phyloP scores from a whole-genome alignment of 768 basidiomycete genomes.

The Rhizopogon roseolus region DNA sequence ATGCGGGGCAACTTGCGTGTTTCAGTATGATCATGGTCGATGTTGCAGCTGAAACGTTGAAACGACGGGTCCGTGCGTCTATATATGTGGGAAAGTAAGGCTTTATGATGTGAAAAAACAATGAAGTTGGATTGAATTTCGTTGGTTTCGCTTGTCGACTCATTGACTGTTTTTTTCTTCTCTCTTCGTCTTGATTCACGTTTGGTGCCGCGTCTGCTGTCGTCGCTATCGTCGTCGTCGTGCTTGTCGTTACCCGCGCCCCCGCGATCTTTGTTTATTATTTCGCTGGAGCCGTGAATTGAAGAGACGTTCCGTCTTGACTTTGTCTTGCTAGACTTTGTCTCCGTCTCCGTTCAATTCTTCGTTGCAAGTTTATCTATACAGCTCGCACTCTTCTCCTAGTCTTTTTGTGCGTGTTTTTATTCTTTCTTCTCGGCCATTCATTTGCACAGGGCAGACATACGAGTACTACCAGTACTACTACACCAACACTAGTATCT shows the following conservation, averaged over 20 bases:
- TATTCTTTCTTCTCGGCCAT: neutral
- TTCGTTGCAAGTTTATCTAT: conserved; percentile 3
- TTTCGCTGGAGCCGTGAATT: neutral
- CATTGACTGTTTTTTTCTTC: neutral
- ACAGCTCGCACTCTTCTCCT: neutral
- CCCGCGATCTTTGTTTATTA: conserved; percentile 3
- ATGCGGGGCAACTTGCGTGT: no score
- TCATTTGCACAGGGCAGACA: conserved; percentile 1
- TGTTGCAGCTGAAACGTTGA: neutral
- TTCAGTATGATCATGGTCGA: neutral
- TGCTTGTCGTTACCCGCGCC: neutral
- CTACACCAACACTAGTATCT: neutral
- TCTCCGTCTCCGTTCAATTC: neutral
- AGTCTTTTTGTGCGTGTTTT: conserved; percentile 2
- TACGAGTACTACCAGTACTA: conserved; percentile 2
- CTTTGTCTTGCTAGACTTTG: neutral
- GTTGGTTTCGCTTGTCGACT: neutral
- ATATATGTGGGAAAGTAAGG: neutral
- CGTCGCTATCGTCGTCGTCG: neutral
- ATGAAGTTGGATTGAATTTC: neutral
- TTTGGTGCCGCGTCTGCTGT: neutral
- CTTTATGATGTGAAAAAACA: conserved; percentile 1
- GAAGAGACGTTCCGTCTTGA: neutral
- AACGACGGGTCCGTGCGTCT: neutral
- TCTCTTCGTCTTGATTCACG: conserved; percentile 1